Conservation (phyloP, 164 flowering plant species). For the Nymphaea colorata region DNA sequence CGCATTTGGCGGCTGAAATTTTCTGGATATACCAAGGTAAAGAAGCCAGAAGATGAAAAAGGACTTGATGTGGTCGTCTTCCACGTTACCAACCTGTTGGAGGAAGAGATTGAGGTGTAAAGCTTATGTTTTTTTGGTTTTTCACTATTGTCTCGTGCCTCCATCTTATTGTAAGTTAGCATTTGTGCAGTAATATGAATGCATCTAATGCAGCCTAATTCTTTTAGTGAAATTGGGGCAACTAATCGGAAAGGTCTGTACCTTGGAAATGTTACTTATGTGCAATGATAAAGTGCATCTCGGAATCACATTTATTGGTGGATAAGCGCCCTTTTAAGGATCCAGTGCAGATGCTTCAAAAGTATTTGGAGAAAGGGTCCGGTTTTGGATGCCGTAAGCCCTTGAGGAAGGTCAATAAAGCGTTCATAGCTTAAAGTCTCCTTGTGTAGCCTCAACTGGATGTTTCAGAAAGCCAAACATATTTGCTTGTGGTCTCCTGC, state of each 20-base stretch:
- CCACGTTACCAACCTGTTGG: neutral
- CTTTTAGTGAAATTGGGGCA: neutral
- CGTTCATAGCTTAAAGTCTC: too few species aligned
- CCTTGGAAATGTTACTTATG: neutral
- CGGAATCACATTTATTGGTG: too few species aligned
- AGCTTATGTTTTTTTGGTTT: neutral
- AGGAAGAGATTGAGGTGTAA: neutral
- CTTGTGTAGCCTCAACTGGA: too few species aligned
- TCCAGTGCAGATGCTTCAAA: too few species aligned
- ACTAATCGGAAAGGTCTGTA: neutral
- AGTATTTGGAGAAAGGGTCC: too few species aligned
- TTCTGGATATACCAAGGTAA: neutral
- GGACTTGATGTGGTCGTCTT: too few species aligned
- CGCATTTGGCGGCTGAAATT: neutral
- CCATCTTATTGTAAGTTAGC: neutral
- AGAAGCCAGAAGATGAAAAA: neutral
- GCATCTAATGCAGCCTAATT: neutral
- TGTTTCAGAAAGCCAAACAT: too few species aligned
- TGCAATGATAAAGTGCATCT: too few species aligned
- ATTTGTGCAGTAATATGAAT: neutral
- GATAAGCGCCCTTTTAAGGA: too few species aligned
- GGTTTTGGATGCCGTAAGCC: too few species aligned
- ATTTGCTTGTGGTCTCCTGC: too few species aligned
- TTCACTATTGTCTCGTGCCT: neutral
- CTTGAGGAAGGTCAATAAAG: too few species aligned